A percentile compares a stretch with the other conserved stretches of the same genome.
These are phyloP conservation scores for Drechslerella coelobrocha DNA, from an alignment of 2,329 filamentous ascomycete species.

Conservation along the genomic window DNA sequence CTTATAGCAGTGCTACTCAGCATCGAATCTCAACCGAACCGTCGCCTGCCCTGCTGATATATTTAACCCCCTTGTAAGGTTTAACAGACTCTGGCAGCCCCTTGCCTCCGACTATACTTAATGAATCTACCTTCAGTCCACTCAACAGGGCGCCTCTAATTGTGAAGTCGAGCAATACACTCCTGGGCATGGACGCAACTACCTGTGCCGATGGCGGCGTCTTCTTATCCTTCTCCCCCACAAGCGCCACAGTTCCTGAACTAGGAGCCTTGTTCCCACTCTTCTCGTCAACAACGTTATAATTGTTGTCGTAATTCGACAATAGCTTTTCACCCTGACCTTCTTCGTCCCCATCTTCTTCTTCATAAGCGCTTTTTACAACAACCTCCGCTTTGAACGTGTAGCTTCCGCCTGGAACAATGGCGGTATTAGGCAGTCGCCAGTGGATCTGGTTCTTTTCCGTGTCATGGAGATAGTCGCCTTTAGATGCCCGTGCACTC, in stretches of 20 bases:
- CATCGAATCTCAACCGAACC: slow-evolving; percentile 61
- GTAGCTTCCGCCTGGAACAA: slow-evolving; percentile 44
- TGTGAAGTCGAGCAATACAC: slow-evolving; percentile 74
- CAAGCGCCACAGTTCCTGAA: slow-evolving; percentile 51
- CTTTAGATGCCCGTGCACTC: slow-evolving; percentile 52
- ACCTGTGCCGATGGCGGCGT: slow-evolving; percentile 66
- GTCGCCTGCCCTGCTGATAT: slow-evolving; percentile 69
- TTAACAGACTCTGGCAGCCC: slow-evolving; percentile 87
- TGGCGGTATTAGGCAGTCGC: slow-evolving; percentile 52
- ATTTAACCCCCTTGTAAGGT: slow-evolving; percentile 98
- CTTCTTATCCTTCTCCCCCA: slow-evolving; percentile 55
- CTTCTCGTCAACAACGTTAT: slow-evolving; percentile 30
- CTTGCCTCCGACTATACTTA: slow-evolving; percentile 75
- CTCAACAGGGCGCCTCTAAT: slow-evolving; percentile 74
- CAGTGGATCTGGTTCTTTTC: slow-evolving; percentile 52
- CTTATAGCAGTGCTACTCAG: no score
- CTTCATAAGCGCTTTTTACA: slow-evolving; percentile 55
- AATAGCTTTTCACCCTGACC: slow-evolving; percentile 59
- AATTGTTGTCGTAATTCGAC: slow-evolving; percentile 51
- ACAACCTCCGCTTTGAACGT: slow-evolving; percentile 54
- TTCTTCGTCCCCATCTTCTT: slow-evolving; percentile 61
- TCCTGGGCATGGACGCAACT: slow-evolving; percentile 79
- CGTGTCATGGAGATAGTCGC: slow-evolving; percentile 54
- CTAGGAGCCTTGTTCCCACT: background rate
- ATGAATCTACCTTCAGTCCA: slow-evolving; percentile 71